Percentiles rank a stretch among this genome's conserved stretches.
These are phyloP conservation scores for Rhinocladiella similis DNA, from an alignment of 2,329 filamentous ascomycete genomes.

Conservation along the genomic window DNA sequence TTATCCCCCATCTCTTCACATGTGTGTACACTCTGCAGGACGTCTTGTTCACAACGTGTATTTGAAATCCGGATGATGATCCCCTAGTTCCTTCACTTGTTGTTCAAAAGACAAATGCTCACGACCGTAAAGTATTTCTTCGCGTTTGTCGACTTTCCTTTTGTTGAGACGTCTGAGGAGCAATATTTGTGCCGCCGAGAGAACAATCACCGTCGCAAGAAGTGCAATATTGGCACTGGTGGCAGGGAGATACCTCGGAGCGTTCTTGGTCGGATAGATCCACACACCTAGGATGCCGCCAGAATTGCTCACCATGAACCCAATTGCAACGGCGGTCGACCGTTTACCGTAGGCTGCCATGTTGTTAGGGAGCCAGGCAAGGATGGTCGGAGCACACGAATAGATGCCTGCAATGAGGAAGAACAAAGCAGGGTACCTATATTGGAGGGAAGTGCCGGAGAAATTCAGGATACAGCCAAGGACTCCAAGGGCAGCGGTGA, in stretches of 20 bases:
- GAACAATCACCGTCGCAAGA: background rate
- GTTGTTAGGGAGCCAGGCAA: constrained; percentile 33
- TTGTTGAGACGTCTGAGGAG: constrained; percentile 1
- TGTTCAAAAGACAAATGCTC: constrained; percentile 3
- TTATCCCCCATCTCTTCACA: too few species aligned
- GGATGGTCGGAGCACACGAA: constrained; percentile 28
- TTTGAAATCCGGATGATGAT: constrained; percentile 13
- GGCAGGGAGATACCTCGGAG: constrained; percentile 2
- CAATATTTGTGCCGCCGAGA: background rate
- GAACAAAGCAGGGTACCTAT: constrained; percentile 66
- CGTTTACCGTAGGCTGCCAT: constrained; percentile 27
- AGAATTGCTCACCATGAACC: constrained; percentile 40
- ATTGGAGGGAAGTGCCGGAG: constrained; percentile 41
- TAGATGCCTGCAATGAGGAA: constrained; percentile 30
- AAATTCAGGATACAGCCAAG: constrained; percentile 54
- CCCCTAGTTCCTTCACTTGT: constrained; percentile 4
- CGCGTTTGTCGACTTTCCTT: background rate
- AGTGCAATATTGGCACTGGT: background rate
- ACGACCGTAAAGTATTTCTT: background rate
- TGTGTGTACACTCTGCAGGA: too few species aligned
- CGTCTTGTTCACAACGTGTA: constrained; percentile 22
- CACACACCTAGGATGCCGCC: constrained; percentile 39
- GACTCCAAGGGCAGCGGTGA: constrained; percentile 33
- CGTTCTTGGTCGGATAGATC: constrained; percentile 32
- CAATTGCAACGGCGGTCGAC: constrained; percentile 47